These are phyloP conservation scores for Penicillium waksmanii DNA, from an alignment of 495 filamentous ascomycete species.

Conservation along the genomic window DNA sequence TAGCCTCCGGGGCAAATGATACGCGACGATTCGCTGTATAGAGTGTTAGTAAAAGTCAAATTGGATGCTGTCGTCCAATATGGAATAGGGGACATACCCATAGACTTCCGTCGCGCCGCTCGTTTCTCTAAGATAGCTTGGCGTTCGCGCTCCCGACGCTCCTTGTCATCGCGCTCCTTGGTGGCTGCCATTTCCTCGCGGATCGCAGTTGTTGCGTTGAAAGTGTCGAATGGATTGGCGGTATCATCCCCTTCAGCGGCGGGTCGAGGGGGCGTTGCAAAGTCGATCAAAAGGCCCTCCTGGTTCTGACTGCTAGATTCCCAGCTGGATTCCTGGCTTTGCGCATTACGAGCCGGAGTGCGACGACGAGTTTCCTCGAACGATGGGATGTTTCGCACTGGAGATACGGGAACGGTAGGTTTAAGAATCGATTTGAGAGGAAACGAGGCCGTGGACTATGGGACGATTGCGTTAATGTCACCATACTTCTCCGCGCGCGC, in stretches of 20 bases:
- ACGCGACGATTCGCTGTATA: conserved; percentile 80
- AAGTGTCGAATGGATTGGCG: conserved; percentile 62
- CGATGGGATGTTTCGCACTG: conserved; percentile 61
- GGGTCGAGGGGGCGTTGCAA: conserved; percentile 47
- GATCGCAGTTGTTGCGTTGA: conserved; percentile 49
- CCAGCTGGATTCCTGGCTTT: conserved; percentile 26
- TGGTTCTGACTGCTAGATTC: conserved; percentile 24
- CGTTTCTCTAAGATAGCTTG: conserved; percentile 70
- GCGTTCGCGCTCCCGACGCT: conserved; percentile 66
- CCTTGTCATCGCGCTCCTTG: conserved; percentile 72
- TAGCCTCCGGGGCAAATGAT: conserved; percentile 96
- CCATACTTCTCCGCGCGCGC: conserved; percentile 8
- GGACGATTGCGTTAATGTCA: conserved; percentile 1
- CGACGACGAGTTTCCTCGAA: conserved; percentile 50
- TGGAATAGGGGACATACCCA: conserved; percentile 48
- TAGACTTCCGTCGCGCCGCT: conserved; percentile 87
- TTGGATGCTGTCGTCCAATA: too few species aligned
- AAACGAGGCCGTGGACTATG: conserved; percentile 57
- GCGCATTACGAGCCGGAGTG: conserved; percentile 38
- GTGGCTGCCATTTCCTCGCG: conserved; percentile 76
- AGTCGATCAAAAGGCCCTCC: conserved; percentile 51
- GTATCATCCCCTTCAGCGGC: conserved; percentile 42
- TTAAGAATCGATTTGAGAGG: conserved; percentile 83
- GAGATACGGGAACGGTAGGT: conserved; percentile 71
- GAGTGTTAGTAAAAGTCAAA: conserved; percentile 8